Percentiles rank a stretch among this genome's conserved stretches.
Evolutionary conservation across 78 protist genomes (phyloP).

Genomic region (Dictyostelium intermedium): DNA sequence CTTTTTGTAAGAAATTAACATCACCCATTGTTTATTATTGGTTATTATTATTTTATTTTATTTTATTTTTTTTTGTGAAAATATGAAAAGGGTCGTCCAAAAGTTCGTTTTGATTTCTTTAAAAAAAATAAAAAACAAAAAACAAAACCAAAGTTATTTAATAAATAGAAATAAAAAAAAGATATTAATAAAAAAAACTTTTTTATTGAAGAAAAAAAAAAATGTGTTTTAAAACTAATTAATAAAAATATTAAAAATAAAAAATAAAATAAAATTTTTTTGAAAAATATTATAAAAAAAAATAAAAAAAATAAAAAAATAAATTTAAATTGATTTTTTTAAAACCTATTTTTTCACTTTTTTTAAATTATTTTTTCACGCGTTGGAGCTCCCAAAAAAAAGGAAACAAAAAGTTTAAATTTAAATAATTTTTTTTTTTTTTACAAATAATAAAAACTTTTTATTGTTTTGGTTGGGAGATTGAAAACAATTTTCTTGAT

Average conservation of each 20-base stretch:
- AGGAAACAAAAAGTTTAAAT: no score
- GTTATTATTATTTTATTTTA: neutral
- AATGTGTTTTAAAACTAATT: neutral
- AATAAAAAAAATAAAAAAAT: no score
- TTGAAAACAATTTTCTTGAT: neutral
- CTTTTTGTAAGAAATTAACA: constrained; percentile 80
- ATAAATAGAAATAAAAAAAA: neutral
- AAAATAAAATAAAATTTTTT: neutral
- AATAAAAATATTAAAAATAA: neutral
- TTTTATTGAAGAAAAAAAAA: neutral
- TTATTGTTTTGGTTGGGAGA: neutral
- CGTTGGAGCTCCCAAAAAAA: no score
- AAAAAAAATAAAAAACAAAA: neutral
- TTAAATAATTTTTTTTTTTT: neutral
- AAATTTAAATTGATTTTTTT: neutral
- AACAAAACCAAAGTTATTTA: no score
- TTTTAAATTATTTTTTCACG: no score
- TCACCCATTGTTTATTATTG: constrained; percentile 64
- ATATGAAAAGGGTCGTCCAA: neutral
- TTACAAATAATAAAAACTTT: no score
- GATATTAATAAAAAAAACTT: neutral
- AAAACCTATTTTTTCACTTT: neutral
- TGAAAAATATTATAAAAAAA: no score
- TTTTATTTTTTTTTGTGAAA: neutral
- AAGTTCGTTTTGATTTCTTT: neutral